A percentile compares a stretch with the other conserved stretches of the same genome.
These are phyloP conservation scores for Papiliotrema laurentii DNA, from an alignment of 1,284 basidiomycete species.

Conservation along the genomic window DNA sequence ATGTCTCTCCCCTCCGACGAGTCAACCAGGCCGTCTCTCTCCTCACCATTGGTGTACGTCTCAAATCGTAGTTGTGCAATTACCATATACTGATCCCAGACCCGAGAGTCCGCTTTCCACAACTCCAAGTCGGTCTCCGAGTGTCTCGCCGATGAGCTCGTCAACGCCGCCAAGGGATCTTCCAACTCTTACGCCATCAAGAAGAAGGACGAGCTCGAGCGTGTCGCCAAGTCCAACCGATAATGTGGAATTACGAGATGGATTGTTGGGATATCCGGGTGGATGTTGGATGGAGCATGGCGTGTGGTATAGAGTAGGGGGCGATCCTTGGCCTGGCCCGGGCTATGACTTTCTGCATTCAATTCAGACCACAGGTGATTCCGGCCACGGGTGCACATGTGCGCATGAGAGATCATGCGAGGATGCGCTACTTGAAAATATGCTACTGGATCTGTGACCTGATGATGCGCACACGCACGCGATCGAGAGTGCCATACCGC, in stretches of 20 bases:
- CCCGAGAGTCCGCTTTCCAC: constrained; percentile 99
- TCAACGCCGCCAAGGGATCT: constrained; percentile 99
- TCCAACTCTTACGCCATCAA: constrained; percentile 99
- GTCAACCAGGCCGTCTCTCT: constrained; percentile 98
- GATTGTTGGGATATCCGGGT: constrained; percentile 7
- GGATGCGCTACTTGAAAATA: too few species aligned
- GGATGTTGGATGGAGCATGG: neutral
- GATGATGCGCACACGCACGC: too few species aligned
- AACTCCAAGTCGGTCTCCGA: constrained; percentile 99
- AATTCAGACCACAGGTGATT: neutral
- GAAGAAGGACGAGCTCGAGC: constrained; percentile 76
- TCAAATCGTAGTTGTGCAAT: neutral
- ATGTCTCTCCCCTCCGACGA: constrained; percentile 95
- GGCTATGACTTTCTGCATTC: constrained; percentile 9
- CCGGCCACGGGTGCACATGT: too few species aligned
- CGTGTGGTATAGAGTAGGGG: constrained; percentile 3
- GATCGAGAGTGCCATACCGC: too few species aligned
- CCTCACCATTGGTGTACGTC: constrained; percentile 86
- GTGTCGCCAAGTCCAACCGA: constrained; percentile 99
- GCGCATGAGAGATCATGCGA: neutral
- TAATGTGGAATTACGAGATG: constrained; percentile 51
- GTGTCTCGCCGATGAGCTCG: constrained; percentile 98
- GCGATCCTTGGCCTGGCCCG: constrained; percentile 9
- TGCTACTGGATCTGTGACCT: too few species aligned
- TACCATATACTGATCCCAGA: constrained; percentile 52